Percentiles rank a stretch among this genome's conserved stretches.
These are phyloP conservation scores for Ustilago lituana DNA, from an alignment of 1,284 basidiomycete species.

Conservation along the genomic window DNA sequence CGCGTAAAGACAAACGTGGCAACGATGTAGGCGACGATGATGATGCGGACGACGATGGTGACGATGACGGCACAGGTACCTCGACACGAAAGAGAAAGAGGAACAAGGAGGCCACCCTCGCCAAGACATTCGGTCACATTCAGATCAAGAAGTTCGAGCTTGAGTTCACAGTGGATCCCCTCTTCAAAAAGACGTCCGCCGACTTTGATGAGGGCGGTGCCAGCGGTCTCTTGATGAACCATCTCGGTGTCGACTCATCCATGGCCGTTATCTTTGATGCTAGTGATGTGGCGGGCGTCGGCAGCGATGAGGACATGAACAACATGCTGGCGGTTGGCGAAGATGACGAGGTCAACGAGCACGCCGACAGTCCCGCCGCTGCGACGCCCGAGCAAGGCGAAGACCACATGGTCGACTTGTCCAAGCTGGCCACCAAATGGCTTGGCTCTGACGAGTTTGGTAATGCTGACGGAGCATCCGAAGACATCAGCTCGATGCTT, in stretches of 20 bases:
- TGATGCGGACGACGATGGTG: conserved; percentile 67
- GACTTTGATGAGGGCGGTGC: conserved; percentile 99
- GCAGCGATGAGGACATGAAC: conserved; percentile 74
- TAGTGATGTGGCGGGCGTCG: conserved; percentile 82
- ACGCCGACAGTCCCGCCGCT: conserved; percentile 15
- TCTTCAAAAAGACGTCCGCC: conserved; percentile 96
- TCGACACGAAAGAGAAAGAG: conserved; percentile 69
- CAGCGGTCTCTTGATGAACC: conserved; percentile 73
- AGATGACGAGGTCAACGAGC: conserved; percentile 18
- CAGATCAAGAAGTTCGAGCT: conserved; percentile 77
- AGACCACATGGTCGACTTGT: conserved; percentile 43
- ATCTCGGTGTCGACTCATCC: conserved; percentile 78
- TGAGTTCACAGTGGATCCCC: conserved; percentile 93
- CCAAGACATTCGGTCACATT: conserved; percentile 73
- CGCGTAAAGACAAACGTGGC: conserved; percentile 49
- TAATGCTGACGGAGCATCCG: conserved; percentile 9
- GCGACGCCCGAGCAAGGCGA: conserved; percentile 22
- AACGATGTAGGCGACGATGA: conserved; percentile 69
- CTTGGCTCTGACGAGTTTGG: conserved; percentile 35
- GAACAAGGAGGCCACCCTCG: conserved; percentile 64
- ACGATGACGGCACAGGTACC: conserved; percentile 74
- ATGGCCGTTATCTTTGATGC: conserved; percentile 95
- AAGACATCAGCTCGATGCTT: conserved; percentile 39
- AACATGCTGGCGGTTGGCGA: conserved; percentile 38
- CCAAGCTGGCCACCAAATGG: conserved; percentile 51